Evolutionary conservation across 169 alveolate genomes (phyloP).

Genomic region (Plasmodium coatneyi): DNA sequence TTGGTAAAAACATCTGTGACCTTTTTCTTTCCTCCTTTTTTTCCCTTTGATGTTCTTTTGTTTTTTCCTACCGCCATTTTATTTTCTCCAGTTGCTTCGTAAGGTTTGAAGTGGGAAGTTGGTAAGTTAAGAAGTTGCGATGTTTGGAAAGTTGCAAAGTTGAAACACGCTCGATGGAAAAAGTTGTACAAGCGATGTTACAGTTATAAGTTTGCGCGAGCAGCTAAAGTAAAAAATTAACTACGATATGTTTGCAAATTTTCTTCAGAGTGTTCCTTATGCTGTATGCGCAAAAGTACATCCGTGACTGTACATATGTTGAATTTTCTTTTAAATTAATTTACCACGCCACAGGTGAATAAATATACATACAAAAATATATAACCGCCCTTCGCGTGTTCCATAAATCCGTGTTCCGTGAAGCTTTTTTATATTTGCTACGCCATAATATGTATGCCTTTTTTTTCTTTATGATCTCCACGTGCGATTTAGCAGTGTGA

Average conservation of each 20-base stretch:
- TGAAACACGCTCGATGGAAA: neutral
- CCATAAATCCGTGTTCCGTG: neutral
- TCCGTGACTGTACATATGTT: neutral
- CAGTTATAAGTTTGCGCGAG: neutral
- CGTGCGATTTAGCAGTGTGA: neutral
- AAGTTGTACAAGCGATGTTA: neutral
- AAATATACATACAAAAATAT: too few relatives aligned
- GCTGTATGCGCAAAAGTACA: neutral
- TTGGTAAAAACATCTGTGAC: slow-evolving; percentile 95
- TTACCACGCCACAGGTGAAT: neutral
- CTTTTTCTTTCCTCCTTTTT: slow-evolving; percentile 98
- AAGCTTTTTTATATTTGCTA: neutral
- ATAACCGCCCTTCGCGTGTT: neutral
- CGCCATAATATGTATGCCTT: neutral
- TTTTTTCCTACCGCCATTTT: slow-evolving; percentile 98
- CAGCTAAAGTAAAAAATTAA: too few relatives aligned
- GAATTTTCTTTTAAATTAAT: too few relatives aligned
- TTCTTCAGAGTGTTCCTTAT: neutral
- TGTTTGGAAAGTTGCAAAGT: neutral
- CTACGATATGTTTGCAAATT: neutral
- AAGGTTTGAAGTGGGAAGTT: neutral
- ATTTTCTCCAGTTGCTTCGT: neutral
- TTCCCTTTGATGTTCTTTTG: slow-evolving; percentile 96
- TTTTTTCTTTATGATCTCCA: neutral
- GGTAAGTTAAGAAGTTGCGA: neutral